Base-by-base conservation (phyloP, 1,139 yeast species). In the Geotrichum aggregatum region DNA sequence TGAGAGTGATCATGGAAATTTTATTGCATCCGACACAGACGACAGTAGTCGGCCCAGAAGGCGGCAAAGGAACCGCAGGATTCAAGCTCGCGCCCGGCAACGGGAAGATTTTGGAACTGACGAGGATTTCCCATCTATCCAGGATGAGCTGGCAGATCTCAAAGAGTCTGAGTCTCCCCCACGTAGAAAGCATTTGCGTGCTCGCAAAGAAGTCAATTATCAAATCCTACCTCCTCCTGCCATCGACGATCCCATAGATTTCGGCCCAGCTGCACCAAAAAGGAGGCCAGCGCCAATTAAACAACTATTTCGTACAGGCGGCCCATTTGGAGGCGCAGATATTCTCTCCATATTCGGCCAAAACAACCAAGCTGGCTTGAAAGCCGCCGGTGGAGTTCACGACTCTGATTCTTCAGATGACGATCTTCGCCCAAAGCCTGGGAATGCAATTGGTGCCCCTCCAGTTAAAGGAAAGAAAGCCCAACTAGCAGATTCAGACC, bases 331-430 rank as follows among this genome's bases (percentile, higher is more conserved):
- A 63, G 76, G 63, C 59, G 72, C 61, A 62, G 95, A 96, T n/a
- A 88, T 96, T 0, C 87, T 89, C n/a, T 96, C 98, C 0, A 96
- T 98, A 1, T 92, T 92, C 73, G 98, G 98, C 30, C 83, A 89
- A 58, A 96, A 88, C 64, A 82, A 49, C 54, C 56, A 33, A 44
- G 46, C 59, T 61, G 54, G 60, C 33, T 66, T 68, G 28, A 65
- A 75, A 51, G 74, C 78, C 30, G 82, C 84, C 1, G 77, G 82
- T 52, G 80, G 80, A 41, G 76, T 75, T 54, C 86, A 59, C 5
- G 69, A 63, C 46, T 82, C 88, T 0, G 92, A 84, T 62, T 80
- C 88, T 22, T 83, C 91, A 1, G 94, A 84, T 57, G 92, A 79
- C 57, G 66, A 64, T 43, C 28, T 63, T 55, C 48, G 58, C 51